Base-by-base conservation (phyloP, 116 monocot genomes). In the Posidonia oceanica region DNA sequence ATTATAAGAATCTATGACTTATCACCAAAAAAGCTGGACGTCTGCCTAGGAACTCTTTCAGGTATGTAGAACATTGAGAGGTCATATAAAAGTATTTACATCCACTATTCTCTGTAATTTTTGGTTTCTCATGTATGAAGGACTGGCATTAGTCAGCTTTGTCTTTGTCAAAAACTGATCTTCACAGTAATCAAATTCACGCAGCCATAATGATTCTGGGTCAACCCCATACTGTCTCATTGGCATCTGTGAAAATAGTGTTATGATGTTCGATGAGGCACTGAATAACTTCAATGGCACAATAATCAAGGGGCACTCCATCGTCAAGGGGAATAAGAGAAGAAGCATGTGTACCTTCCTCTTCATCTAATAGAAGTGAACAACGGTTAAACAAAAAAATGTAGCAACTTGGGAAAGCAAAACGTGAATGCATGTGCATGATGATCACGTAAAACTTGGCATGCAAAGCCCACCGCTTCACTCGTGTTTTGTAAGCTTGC, bases 181-280 rank as follows among this genome's bases (percentile, higher is more conserved):
- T 4, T 48, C 29, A 29, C 29, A 29, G 48, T 10, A 48, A 48
- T 48, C 12, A 12, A 7, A 6, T 48, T 10, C 12, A 48, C 48
- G 12, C 12, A 12, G 48, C 48, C 48, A 12, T 48, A 48, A 12
- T 48, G 11, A 10, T 48, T 39, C 36, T 2, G 5, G 51, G 52
- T 84, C 71, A 93, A 74, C 86, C 75, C 93, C 93, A 93, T 59
- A 77, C 59, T 8, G 91, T 96, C 71, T 88, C 96, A 62, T 96
- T 96, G 36, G 91, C 96, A 80, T 96, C 91, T 1, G 91, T 91
- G 76, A 96, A 96, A 40, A 96, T 79, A 36, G 91, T 85, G 80
- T 96, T 91, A 71, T 96, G 96, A 69, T 96, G 91, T 69, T 91
- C 84, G 39, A 91, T 89, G 66, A 96, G 84, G 76, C 91, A 96